phyloP scores from a whole-genome alignment of 495 filamentous ascomycete genomes.

The Lentithecium fluviatile region DNA sequence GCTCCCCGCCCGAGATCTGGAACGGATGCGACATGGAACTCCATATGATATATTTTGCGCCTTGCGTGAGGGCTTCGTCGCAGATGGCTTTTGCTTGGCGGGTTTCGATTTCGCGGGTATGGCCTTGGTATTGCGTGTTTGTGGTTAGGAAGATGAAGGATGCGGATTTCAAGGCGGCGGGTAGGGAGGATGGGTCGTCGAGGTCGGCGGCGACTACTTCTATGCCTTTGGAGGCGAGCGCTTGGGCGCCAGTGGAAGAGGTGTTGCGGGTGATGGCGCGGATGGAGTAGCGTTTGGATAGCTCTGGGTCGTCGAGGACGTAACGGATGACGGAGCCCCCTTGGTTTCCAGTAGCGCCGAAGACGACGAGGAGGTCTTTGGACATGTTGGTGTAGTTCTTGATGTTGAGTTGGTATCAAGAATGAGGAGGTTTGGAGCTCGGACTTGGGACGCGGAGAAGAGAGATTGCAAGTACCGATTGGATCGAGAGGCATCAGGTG shows the following conservation, averaged over 20 bases:
- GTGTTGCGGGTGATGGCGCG: conserved; percentile 43
- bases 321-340: conserved; percentile 24
- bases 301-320: conserved; percentile 21
- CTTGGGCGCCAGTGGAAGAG: conserved; percentile 25
- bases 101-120: conserved; percentile 4
- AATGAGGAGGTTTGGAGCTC: no score
- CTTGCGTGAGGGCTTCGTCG: conserved; percentile 20
- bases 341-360: conserved; percentile 40
- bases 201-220: conserved; percentile 51
- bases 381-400: conserved; percentile 9
- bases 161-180: conserved; percentile 53
- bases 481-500: no score
- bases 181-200: conserved; percentile 49
- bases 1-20: conserved; percentile 48
- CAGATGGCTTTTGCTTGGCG: conserved; percentile 10
- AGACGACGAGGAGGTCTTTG: conserved; percentile 33
- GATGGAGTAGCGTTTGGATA: conserved; percentile 32
- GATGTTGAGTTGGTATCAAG: background rate
- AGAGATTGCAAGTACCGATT: no score
- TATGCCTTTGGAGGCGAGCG: conserved; percentile 35
- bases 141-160: conserved; percentile 60
- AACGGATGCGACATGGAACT: conserved; percentile 42
- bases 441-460: no score
- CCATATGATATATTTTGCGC: conserved; percentile 56
- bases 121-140: conserved; percentile 47